Evolutionary conservation across 352 stramenopile genomes (phyloP).

Genomic region (Detonula confervacea): DNA sequence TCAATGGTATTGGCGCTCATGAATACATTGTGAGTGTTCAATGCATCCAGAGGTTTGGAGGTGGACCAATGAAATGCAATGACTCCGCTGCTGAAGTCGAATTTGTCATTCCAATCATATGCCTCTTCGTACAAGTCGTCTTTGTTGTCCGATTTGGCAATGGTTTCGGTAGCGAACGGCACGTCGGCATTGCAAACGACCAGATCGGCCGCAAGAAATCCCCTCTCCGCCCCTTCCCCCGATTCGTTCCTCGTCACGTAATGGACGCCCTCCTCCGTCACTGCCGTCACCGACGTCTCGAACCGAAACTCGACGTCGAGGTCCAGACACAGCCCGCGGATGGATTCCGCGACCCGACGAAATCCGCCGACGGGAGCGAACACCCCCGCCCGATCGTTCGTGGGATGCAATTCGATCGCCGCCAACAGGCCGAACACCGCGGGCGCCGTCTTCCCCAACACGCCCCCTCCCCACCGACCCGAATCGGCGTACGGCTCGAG

Average conservation of each 20-base stretch:
- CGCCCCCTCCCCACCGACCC: conserved; percentile 52
- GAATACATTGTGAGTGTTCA: conserved; percentile 88
- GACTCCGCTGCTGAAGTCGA: conserved; percentile 78
- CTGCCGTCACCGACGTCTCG: conserved; percentile 53
- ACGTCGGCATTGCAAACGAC: conserved; percentile 80
- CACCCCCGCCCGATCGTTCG: conserved; percentile 69
- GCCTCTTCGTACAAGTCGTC: conserved; percentile 24
- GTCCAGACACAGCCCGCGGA: conserved; percentile 56
- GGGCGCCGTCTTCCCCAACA: conserved; percentile 71
- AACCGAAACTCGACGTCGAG: conserved; percentile 53
- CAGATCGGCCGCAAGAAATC: conserved; percentile 74
- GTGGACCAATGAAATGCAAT: conserved; percentile 88
- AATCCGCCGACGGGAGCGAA: conserved; percentile 82
- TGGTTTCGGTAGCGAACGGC: conserved; percentile 68
- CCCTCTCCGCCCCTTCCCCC: conserved; percentile 9
- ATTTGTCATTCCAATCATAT: conserved; percentile 80
- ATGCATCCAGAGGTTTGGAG: conserved; percentile 54
- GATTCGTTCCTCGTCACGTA: conserved; percentile 24
- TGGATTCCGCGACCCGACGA: conserved; percentile 61
- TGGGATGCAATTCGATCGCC: conserved; percentile 79
- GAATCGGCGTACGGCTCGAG: conserved; percentile 74
- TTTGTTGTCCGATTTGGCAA: conserved; percentile 34
- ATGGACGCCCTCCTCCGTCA: conserved; percentile 59
- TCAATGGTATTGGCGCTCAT: conserved; percentile 58
- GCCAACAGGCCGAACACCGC: conserved; percentile 80